Evolutionary conservation across 2,329 filamentous ascomycete species (phyloP), one percentile per base, ranked within the genome.

Genomic region (Diplodia mutila): DNA sequence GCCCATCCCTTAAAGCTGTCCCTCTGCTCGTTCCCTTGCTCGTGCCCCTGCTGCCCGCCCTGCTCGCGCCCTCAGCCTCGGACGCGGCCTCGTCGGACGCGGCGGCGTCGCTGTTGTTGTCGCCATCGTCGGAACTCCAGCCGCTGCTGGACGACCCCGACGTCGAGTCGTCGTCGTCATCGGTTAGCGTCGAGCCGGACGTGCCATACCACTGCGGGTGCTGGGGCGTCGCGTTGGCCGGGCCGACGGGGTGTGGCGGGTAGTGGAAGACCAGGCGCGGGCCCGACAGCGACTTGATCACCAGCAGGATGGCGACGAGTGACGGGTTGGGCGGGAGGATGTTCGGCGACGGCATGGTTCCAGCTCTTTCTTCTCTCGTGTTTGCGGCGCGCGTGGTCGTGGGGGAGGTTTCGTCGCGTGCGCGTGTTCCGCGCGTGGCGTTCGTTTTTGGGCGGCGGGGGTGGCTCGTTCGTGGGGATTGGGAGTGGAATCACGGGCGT

Each of bases 241-340:
- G 73, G 1, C 76, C 74, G 7, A 75, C 77, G 2, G 76, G 75
- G 25, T 78, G 78, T n/a, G 79, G 72, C 5, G 79, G 79, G 53
- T 80, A 80, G 70, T 80, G 79, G 69, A 80, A 80, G 46, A 80
- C 77, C n/a, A 80, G 76, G 8, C 77, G 76, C 3, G 77, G 77
- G 6, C 78, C 32, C 77, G 77, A 21, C 75, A 77, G 59, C 57
- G 66, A 57, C 76, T 77, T 68, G 76, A 78, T 69, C 18, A 80
- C 73, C n/a, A 80, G 75, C 18, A 80, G 74, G 66, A 80, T 78
- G 32, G 78, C 75, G 67, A 79, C 75, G n/a, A 80, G 77, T 51
- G 65, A 72, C 3, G 70, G 71, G 52, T 71, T 72, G 21, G 71
- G 70, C 25, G 70, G 70, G 11, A 69, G 63, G 42, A 65, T 65